Percentiles rank a stretch among this genome's conserved stretches.
These are phyloP conservation scores for Davidsoniella eucalypti DNA, from an alignment of 2,329 filamentous ascomycete species.

Conservation along the genomic window DNA sequence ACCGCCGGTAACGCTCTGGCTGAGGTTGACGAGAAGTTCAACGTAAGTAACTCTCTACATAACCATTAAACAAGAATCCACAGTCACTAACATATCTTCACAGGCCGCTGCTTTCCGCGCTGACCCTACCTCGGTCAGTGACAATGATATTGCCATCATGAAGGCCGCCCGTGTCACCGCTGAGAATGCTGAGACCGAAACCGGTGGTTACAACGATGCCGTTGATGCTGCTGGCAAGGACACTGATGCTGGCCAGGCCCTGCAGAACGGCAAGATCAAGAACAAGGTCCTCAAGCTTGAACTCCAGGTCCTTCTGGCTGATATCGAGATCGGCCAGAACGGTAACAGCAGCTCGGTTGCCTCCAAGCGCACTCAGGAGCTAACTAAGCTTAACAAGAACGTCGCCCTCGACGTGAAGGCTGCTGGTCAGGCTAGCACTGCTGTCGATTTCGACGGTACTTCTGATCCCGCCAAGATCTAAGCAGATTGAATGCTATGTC, in stretches of 20 bases:
- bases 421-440: conserved; percentile 22
- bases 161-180: conserved; percentile 31
- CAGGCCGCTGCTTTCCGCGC: conserved; percentile 22
- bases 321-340: conserved; percentile 34
- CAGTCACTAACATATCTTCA: neutral
- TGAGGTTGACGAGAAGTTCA: conserved; percentile 38
- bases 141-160: conserved; percentile 33
- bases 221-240: conserved; percentile 27
- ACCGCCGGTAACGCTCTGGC: conserved; percentile 34
- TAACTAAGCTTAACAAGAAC: conserved; percentile 37
- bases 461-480: conserved; percentile 9
- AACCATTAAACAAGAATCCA: too few relatives aligned
- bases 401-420: conserved; percentile 23
- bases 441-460: conserved; percentile 21
- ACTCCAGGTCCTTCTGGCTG: conserved; percentile 28
- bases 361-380: conserved; percentile 20
- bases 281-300: conserved; percentile 44
- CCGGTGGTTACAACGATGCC: conserved; percentile 34
- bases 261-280: conserved; percentile 38
- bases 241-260: conserved; percentile 25
- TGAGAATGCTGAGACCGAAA: conserved; percentile 35
- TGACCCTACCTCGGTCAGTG: conserved; percentile 30
- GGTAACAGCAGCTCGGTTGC: conserved; percentile 14
- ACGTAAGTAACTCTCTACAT: conserved; percentile 21
- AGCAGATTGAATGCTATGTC: neutral